phyloP scores from a whole-genome alignment of 2,329 filamentous ascomycete genomes.

The Sporothrix dimorphospora region DNA sequence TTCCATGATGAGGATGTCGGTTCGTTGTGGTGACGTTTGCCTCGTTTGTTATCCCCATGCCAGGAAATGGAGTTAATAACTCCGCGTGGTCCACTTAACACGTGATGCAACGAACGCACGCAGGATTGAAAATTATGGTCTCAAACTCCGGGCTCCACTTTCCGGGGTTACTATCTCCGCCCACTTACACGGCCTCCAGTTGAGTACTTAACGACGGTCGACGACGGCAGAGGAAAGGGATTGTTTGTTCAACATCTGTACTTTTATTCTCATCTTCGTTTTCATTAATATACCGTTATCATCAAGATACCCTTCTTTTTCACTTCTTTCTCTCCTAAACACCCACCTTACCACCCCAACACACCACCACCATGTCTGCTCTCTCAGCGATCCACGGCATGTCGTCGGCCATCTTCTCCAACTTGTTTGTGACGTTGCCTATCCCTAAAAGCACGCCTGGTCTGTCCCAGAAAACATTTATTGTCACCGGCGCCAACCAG shows the following conservation, averaged over 20 bases:
- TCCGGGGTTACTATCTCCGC: constrained; percentile 3
- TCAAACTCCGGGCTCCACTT: background rate
- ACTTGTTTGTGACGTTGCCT: constrained; percentile 27
- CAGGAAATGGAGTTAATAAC: constrained; percentile 27
- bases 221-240: background rate
- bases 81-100: constrained; percentile 5
- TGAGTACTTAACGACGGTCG: background rate
- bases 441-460: background rate
- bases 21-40: background rate
- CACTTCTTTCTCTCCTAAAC: too few relatives aligned
- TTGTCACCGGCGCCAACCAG: constrained; percentile 50
- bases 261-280: background rate
- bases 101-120: background rate
- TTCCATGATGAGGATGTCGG: background rate
- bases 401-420: constrained; percentile 15
- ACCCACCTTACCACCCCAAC: background rate
- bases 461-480: constrained; percentile 37
- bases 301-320: too few relatives aligned
- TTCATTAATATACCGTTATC: background rate
- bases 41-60: background rate
- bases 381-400: background rate
- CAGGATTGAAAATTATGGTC: background rate
- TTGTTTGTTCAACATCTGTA: background rate
- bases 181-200: constrained; percentile 10
- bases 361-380: constrained; percentile 1